Percentiles rank a stretch among this genome's conserved stretches.
These are phyloP conservation scores for Dioscorea zingiberensis DNA, from an alignment of 106 monocot genomes.

Conservation along the genomic window DNA sequence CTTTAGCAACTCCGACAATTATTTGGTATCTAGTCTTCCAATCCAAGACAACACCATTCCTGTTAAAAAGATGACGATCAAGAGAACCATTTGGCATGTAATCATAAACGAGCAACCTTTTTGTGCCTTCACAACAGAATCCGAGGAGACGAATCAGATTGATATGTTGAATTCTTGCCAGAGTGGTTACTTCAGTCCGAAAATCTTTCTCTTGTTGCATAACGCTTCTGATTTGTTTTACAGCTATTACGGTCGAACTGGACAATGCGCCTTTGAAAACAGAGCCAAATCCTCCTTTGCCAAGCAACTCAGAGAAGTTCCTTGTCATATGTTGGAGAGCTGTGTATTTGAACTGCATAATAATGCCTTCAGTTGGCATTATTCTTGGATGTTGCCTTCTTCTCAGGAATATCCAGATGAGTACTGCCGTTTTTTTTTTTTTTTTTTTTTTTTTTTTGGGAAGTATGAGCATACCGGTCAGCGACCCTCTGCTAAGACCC, in stretches of 20 bases:
- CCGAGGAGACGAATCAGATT: conserved; percentile 27
- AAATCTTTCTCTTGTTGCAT: conserved; percentile 43
- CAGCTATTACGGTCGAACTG: conserved; percentile 19
- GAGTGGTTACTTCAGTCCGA: conserved; percentile 22
- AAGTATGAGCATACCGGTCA: too few species aligned
- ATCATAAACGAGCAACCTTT: conserved; percentile 32
- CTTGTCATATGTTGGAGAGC: conserved; percentile 23
- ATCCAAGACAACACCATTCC: conserved; percentile 1
- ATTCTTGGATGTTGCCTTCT: background rate
- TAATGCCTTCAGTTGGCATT: conserved; percentile 5
- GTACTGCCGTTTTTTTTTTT: too few species aligned
- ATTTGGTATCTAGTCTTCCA: conserved; percentile 27
- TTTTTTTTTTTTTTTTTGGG: too few species aligned
- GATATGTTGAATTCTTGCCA: conserved; percentile 33
- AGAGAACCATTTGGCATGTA: conserved; percentile 23
- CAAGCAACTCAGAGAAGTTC: conserved; percentile 32
- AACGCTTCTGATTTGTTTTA: conserved; percentile 29
- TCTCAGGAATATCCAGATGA: background rate
- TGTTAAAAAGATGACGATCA: conserved; percentile 17
- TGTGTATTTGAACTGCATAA: conserved; percentile 16
- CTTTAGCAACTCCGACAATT: conserved; percentile 19
- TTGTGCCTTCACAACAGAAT: conserved; percentile 11
- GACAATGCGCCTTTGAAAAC: conserved; percentile 32
- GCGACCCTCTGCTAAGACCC: too few species aligned
- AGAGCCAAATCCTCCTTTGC: conserved; percentile 32